Evolutionary conservation across 1,284 basidiomycete genomes (phyloP), one percentile per base, ranked within the genome.

Genomic region (Trametes pubescens): DNA sequence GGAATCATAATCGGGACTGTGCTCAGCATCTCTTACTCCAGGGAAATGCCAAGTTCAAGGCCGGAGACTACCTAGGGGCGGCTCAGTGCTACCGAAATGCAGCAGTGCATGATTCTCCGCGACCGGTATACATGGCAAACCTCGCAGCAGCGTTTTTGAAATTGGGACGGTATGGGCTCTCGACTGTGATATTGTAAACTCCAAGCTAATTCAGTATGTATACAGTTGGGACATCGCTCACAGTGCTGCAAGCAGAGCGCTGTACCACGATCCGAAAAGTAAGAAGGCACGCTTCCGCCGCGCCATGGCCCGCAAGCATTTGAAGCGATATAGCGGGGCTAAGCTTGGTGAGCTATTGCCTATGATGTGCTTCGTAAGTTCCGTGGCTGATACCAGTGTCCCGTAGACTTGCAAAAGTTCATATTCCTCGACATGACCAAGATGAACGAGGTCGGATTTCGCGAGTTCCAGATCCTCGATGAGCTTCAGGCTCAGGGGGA

Each of bases 191-290:
- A 2, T 43, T 16, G 2, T n/a, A 16, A n/a, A 7, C 3, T 43
- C 16, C 8, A 9, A 7, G 18, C 18, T 58, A 35, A 58, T 13
- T 8, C 26, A 8, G 5, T 16, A 5, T 13, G 16, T 9, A 0
- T 37, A 18, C 52, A 84, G 83, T 60, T 81, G 79, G 66, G 77
- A 79, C 58, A 73, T 79, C 55, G 82, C 82, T 2, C 79, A 80
- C 11, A 71, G 75, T 35, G 76, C 77, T 5, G 80, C 82, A 6
- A 76, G 75, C 2, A 71, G 75, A 29, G 81, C 80, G 0, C 72
- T 84, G 16, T 69, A 74, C 4, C 70, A 79, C 24, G 76, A 83
- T 53, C 82, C 80, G 4, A 76, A 75, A 65, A 74, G 75, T 38
- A 59, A 76, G 6, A 79, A 80, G 62, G 82, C 81, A 5, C 75